These are phyloP conservation scores for Rhodosorus marinus DNA, from an alignment of 23 red algal genomes.

Conservation along the genomic window DNA sequence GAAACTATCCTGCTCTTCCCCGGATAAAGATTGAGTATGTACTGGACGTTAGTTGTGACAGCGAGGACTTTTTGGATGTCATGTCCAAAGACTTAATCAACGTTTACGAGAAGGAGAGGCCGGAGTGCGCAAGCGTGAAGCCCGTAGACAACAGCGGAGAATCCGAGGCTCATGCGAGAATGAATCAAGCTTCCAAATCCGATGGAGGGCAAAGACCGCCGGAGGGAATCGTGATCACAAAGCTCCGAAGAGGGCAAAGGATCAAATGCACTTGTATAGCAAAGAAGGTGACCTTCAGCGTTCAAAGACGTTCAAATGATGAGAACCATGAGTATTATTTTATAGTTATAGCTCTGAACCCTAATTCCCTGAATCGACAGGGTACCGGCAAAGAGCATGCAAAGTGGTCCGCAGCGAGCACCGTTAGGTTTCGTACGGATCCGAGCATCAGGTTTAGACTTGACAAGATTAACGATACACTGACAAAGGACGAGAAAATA, in stretches of 20 bases:
- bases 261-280: constrained; percentile 42
- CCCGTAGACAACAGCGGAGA: neutral
- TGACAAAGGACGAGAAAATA: constrained; percentile 16
- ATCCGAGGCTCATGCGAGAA: constrained; percentile 1
- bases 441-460: constrained; percentile 38
- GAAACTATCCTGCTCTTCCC: too few relatives aligned
- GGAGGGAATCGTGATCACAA: constrained; percentile 60
- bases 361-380: too few relatives aligned
- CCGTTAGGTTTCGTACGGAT: constrained; percentile 49
- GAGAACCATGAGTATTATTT: too few relatives aligned
- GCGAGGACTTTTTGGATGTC: neutral
- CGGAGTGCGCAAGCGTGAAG: constrained; percentile 3
- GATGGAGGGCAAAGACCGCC: neutral
- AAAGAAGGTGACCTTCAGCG: too few relatives aligned
- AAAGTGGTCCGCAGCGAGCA: constrained; percentile 82
- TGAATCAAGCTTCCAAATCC: neutral
- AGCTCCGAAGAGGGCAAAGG: constrained; percentile 36
- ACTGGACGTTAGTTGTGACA: neutral
- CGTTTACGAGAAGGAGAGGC: constrained; percentile 8
- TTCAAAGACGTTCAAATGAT: too few relatives aligned
- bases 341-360: too few relatives aligned
- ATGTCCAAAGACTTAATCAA: neutral
- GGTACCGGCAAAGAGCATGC: constrained; percentile 96
- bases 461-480: constrained; percentile 26
- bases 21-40: too few relatives aligned